Base-by-base conservation (phyloP, 2,329 filamentous ascomycete species). In the Calonectria ilicicola region DNA sequence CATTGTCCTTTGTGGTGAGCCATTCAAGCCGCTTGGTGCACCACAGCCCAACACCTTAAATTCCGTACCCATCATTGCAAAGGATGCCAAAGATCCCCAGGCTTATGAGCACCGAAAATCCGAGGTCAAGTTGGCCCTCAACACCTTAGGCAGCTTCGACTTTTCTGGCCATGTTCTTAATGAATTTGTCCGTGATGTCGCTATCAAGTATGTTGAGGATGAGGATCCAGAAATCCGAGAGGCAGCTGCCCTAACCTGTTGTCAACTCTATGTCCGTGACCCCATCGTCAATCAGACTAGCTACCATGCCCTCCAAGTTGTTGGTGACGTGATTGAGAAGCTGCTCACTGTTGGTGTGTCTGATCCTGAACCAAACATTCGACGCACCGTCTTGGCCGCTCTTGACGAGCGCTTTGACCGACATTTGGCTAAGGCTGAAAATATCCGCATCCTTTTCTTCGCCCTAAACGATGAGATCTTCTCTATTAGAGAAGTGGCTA, bases 271-370 rank as follows among this genome's bases (percentile, higher is more conserved):
- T 81, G 94, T 98, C 56, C 93, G 95, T 78, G 97, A 99, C 82
- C 97, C 97, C 0, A 98, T 99, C 76, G 95, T 99, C 80, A 97
- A 98, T 79, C 97, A 99, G 85, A 98, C 96, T 8, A 98, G 97
- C 82, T 95, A 96, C 76, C 97, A 99, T 83, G 96, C 97, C 0
- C 94, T 98, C 47, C 95, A 98, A 82, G 97, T 99, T 32, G 97
- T 99, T 56, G 95, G 96, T 68, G 97, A 99, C 82, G 97, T 99
- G 38, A 98, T 99, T 71, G 96, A 98, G 84, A 98, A 97, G 81
- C 91, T 99, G 1, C 88, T 99, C 74, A 98, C 96, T 0, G 96
- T 98, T 46, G 96, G 95, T 63, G 95, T 99, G 32, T 97, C 96
- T 17, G 97, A 99, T 81, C 92, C 93, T 2, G 95, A 98, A 77